Conservation (phyloP, 2,329 filamentous ascomycete genomes). For the Phialocephala subalpina region DNA sequence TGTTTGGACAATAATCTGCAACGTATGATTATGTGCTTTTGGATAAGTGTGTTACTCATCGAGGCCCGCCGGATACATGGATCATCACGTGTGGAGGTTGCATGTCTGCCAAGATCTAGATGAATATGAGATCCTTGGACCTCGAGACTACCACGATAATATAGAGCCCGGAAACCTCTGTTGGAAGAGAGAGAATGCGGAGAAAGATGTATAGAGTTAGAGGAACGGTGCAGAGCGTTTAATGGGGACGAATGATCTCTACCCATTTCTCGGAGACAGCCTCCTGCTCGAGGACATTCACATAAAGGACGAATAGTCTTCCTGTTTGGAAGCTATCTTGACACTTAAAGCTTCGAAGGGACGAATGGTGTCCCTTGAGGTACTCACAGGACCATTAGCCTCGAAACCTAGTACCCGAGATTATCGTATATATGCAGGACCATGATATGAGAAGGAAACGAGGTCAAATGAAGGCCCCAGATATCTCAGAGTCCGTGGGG, state of each 20-base stretch:
- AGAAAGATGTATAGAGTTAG: not conserved
- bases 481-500: not conserved
- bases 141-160: not conserved
- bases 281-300: too few relatives aligned
- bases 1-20: slow-evolving; percentile 7
- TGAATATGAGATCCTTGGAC: slow-evolving; percentile 6
- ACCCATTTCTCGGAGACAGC: too few relatives aligned
- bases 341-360: too few relatives aligned
- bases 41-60: not conserved
- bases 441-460: not conserved
- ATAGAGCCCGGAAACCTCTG: not conserved
- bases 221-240: not conserved
- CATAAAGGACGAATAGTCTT: too few relatives aligned
- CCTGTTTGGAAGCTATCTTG: too few relatives aligned
- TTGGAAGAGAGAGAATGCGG: not conserved
- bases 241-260: too few relatives aligned
- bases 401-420: not conserved
- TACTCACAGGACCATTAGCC: not conserved
- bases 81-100: not conserved
- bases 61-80: not conserved
- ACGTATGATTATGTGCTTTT: slow-evolving; percentile 16
- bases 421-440: not conserved
- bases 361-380: not conserved
- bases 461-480: not conserved
- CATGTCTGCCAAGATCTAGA: slow-evolving; percentile 4